Percentiles rank a stretch among this genome's conserved stretches.
phyloP scores from a whole-genome alignment of 352 stramenopile genomes.

The Aphanomyces stellatus region DNA sequence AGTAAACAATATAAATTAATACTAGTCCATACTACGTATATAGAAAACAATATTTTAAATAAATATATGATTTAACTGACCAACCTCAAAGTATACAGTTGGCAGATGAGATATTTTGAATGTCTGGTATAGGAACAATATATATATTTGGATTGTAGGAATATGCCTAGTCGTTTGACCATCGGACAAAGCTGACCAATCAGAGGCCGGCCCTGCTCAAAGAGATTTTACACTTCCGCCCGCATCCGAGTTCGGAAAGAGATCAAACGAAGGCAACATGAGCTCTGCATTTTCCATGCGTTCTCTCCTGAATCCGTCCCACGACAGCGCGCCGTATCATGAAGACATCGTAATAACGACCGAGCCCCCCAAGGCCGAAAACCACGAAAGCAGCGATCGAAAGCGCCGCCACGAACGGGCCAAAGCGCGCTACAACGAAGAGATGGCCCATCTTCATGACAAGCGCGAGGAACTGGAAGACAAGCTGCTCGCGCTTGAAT shows the following conservation, averaged over 20 bases:
- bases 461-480: not conserved
- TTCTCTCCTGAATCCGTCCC: not conserved
- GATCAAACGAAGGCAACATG: not conserved
- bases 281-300: not conserved
- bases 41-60: no score
- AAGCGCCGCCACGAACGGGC: conserved; percentile 15
- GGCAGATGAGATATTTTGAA: no score
- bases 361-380: not conserved
- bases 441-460: not conserved
- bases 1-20: no score
- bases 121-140: no score
- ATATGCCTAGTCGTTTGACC: no score
- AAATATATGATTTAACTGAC: no score
- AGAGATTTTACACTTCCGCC: no score
- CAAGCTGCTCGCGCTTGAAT: not conserved
- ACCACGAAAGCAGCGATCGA: not conserved
- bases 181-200: not conserved
- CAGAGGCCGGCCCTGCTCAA: no score
- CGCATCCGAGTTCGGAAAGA: no score
- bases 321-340: not conserved
- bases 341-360: not conserved
- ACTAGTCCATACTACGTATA: no score
- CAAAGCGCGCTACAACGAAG: conserved; percentile 9
- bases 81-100: no score
- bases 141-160: no score